Evolutionary conservation across 2,329 filamentous ascomycete genomes (phyloP), one percentile per base, ranked within the genome.

Genomic region (Fusarium begoniae): DNA sequence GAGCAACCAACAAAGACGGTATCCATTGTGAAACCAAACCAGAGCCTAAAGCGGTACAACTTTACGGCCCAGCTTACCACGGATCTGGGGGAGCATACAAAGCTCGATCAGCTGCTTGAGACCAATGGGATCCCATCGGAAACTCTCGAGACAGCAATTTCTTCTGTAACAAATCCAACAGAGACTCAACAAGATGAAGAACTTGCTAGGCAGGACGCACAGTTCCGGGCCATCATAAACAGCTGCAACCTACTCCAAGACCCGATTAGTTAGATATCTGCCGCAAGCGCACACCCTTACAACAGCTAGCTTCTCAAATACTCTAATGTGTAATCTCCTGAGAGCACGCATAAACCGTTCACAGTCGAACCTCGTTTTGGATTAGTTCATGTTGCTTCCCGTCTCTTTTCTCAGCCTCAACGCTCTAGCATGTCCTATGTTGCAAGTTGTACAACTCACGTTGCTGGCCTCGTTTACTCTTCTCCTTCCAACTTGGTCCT

Each of bases 11-110:
- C 87, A 24, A 87, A 89, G 74, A 85, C 88, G 22, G 82, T 89
- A 28, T 88, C 87, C 3, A 87, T 98, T 30, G 87, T 96, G 69
- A 98, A 98, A 84, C 96, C 96, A n/a, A 91, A 90, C 70, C 88
- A 92, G 69, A 90, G 88, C 56, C 87, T 89, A 69, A 86, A 89
- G 44, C 88, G 87, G 71, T 94, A 95, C 79, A 88, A 87, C 8
- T 86, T 94, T 69, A 91, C 87, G 22, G 85, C 90, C 18, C 91
- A 94, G 80, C 84, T 95, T n/a, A 85, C 85, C 20, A 79, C 82
- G 2, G 82, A 85, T 45, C 66, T 85, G 26, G 76, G 81, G 13
- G 77, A 78, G 7, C 78, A 83, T n/a, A 84, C 84, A 20, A 81
- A 83, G 66, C 86, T 90, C 59, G 80, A 80, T 57, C 81, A 81